phyloP scores from a whole-genome alignment of 2,329 filamentous ascomycete species.

The Fusarium subtropicale region DNA sequence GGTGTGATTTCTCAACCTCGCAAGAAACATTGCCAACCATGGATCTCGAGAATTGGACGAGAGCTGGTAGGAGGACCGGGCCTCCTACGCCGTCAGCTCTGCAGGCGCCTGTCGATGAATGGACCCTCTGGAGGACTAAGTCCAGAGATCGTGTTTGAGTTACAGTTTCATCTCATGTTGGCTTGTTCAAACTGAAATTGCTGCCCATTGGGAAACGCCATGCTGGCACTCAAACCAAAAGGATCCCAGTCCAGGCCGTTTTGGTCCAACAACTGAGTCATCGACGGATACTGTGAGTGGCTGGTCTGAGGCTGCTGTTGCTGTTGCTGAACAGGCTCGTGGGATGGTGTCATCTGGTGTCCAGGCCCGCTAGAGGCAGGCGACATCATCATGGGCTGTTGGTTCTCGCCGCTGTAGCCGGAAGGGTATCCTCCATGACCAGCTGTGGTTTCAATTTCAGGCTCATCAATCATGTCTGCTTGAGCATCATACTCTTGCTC shows the following conservation, averaged over 20 bases:
- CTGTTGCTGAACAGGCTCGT: conserved; percentile 45
- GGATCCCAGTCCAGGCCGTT: conserved; percentile 88
- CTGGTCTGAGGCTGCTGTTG: conserved; percentile 40
- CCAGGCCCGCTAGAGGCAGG: conserved; percentile 55
- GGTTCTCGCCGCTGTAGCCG: conserved; percentile 62
- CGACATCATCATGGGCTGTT: conserved; percentile 58
- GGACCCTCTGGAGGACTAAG: conserved; percentile 20
- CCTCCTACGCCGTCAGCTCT: conserved; percentile 28
- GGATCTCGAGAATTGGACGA: conserved; percentile 21
- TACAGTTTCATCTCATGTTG: conserved; percentile 59
- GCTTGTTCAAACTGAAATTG: conserved; percentile 80
- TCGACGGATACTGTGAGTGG: conserved; percentile 67
- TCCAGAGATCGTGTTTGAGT: conserved; percentile 13
- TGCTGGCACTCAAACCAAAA: conserved; percentile 91
- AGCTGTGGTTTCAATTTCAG: conserved; percentile 74
- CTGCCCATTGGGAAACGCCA: conserved; percentile 86
- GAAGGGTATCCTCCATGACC: conserved; percentile 74
- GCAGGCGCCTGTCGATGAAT: conserved; percentile 25
- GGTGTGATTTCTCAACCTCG: conserved; percentile 11
- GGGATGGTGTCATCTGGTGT: conserved; percentile 53
- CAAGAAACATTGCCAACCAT: conserved; percentile 14
- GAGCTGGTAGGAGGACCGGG: conserved; percentile 15
- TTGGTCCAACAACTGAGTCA: conserved; percentile 76
- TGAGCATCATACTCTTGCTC: conserved; percentile 98
- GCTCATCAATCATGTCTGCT: conserved; percentile 87